Conservation (phyloP, 177 flowering plant genomes). For the Vitis hybrid region DNA sequence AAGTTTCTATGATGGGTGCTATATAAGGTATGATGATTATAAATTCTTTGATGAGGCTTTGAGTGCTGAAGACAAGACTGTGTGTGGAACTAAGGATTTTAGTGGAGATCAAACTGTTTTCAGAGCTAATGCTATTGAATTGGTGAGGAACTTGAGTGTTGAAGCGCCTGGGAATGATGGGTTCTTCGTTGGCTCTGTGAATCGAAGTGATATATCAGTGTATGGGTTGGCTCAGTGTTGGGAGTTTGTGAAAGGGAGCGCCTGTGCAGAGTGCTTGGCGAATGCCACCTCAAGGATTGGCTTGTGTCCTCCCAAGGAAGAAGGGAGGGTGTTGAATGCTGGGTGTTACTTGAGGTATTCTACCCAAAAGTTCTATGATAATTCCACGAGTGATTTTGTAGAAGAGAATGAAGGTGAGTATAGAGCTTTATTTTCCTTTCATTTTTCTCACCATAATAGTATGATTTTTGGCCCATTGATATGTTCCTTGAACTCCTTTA, state of each 20-base stretch:
- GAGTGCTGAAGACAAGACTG: constrained; percentile 36
- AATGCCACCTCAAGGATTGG: constrained; percentile 34
- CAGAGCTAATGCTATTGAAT: constrained; percentile 21
- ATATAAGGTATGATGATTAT: constrained; percentile 68
- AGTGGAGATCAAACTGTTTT: constrained; percentile 28
- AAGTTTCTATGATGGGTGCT: constrained; percentile 72
- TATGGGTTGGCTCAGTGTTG: constrained; percentile 89
- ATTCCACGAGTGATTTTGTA: constrained; percentile 19
- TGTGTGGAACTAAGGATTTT: constrained; percentile 36
- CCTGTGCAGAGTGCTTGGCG: constrained; percentile 55
- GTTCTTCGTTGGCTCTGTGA: constrained; percentile 45
- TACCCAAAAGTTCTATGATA: constrained; percentile 54
- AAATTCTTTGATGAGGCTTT: constrained; percentile 47
- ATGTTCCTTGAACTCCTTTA: no score
- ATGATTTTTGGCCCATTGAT: no score
- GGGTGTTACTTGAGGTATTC: constrained; percentile 87
- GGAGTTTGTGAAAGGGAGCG: constrained; percentile 41
- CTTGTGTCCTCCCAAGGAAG: constrained; percentile 50
- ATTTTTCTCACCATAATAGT: no score
- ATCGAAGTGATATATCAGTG: constrained; percentile 39
- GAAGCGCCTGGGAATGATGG: constrained; percentile 49
- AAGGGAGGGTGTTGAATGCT: constrained; percentile 75
- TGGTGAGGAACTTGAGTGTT: constrained; percentile 50
- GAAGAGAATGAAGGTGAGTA: constrained; percentile 37
- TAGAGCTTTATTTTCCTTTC: not conserved